These are phyloP conservation scores for Jatropha multifida DNA, from an alignment of 441 rosid genomes.

Conservation along the genomic window DNA sequence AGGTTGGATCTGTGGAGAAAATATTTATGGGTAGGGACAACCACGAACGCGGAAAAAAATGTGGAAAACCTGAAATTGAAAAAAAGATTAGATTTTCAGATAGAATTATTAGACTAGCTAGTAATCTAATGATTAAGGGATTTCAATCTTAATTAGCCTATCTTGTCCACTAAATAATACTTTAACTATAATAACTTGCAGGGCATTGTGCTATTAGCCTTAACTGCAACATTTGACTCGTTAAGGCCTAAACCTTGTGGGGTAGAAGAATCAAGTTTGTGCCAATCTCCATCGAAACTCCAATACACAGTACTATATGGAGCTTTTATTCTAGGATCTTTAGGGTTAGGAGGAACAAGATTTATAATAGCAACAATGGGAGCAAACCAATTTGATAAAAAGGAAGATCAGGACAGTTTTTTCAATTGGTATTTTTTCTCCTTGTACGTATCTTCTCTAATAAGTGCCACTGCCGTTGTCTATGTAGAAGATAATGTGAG, in stretches of 20 bases:
- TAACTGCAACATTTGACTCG: conserved; percentile 34
- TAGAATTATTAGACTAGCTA: too few relatives aligned
- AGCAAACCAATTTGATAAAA: conserved; percentile 45
- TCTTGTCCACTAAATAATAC: too few relatives aligned
- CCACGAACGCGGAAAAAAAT: too few relatives aligned
- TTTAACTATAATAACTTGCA: conserved; percentile 3
- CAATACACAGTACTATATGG: conserved; percentile 41
- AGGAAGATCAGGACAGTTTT: conserved; percentile 37
- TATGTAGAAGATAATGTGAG: conserved; percentile 44
- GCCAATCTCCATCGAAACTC: conserved; percentile 36
- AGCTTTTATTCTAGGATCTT: conserved; percentile 32
- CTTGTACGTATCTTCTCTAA: conserved; percentile 1
- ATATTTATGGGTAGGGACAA: too few relatives aligned
- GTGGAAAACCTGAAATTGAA: too few relatives aligned
- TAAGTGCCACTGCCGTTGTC: conserved; percentile 33
- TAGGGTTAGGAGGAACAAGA: conserved; percentile 42
- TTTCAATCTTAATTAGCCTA: too few relatives aligned
- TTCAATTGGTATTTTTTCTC: conserved; percentile 53
- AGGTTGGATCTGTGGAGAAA: too few relatives aligned
- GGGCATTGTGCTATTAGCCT: conserved; percentile 39
- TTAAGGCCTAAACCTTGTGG: conserved; percentile 40
- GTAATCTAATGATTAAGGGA: background rate
- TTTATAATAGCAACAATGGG: conserved; percentile 42
- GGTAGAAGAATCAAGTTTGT: conserved; percentile 29
- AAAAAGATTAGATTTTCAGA: too few relatives aligned